Base-by-base conservation (phyloP, 2,329 filamentous ascomycete genomes). In the Hymenoscyphus repandus region DNA sequence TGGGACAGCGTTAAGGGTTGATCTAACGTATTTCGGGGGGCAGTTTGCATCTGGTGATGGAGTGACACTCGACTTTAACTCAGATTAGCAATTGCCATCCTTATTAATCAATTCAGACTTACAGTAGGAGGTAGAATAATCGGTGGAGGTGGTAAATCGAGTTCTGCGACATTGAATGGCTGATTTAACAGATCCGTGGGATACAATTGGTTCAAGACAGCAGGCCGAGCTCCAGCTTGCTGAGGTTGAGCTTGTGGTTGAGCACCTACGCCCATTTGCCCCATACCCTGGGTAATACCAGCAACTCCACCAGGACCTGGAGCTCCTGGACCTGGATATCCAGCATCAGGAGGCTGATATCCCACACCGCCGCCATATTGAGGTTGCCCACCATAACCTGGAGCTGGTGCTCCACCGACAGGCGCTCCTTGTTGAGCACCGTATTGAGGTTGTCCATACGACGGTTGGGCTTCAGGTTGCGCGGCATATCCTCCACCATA, bases 81-180 rank as follows among this genome's bases (percentile, higher is more conserved):
- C 43, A 47, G 58, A 65, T 80, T 62, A 80, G 74, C 57, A 67
- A 6, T 15, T 15, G 36, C 3, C 33, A 22, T 47, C 7, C 22
- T 32, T 27, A 22, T 40, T 42, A 13, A 34, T 37, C 15, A 44
- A 37, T 37, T 6, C 40, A 42, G 50, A 79, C 88, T 75, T 76
- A 96, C 92, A 72, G 96, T 96, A 46, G 90, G 83, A 43, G 93
- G 93, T 38, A 99, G 76, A 61, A 95, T 82, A 64, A 96, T 95
- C 13, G 90, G 86, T 52, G 93, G 93, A 32, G 93, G 93, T 41
- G 91, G 89, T 54, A 91, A 79, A 63, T 97, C 92, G 57, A 99
- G 74, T 74, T 97, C 93, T 45, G 86, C 83, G 61, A 95, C 90
- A 67, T 95, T 92, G 73, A 99, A 95, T 22, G 92, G 91, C 71